Base-by-base conservation (phyloP, 177 flowering plant species). In the Vitis hybrid region DNA sequence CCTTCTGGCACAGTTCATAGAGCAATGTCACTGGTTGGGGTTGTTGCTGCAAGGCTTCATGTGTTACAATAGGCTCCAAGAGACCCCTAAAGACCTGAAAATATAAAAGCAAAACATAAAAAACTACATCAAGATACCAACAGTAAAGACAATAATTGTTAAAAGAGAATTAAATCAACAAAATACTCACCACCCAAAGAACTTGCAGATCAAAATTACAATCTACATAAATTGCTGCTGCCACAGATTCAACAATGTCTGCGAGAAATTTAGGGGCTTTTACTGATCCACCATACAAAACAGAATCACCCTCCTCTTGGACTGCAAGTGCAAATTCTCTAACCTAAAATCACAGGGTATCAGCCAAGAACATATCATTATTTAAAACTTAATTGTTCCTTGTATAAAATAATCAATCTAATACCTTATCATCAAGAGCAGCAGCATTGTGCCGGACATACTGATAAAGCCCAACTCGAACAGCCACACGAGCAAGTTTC, bases 181-280 rank as follows among this genome's bases (percentile, higher is more conserved):
- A 18, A 14, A 14, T 5, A 76, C 81, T 3, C 48, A 91, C 97
- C 82, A 61, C 55, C 97, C 98, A 94, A 0, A 90, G 74, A 5
- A 12, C 66, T 57, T 84, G 64, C 39, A 91, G 75, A 77, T 90
- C 81, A 68, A 76, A 87, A 50, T 76, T 50, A 63, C 87, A 75
- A 66, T 92, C 98, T 8, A 90, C 77, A 72, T 88, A 94, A 39
- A 92, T 66, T 12, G 98, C 97, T 8, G 89, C 98, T 0, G 88
- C 91, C 48, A 94, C 58, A 5, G 97, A 83, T 71, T 94, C 98
- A 10, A 88, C 95, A 60, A 94, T 83, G 66, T 94, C 97, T 0
- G 97, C 97, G 3, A 92, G 87, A 71, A 89, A 75, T 74, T 92
- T 90, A 0, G 98, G 98, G 1, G 97, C 96, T 76, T 94, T 89